Conservation (phyloP, 495 filamentous ascomycete genomes). For the Talaromyces adpressus region DNA sequence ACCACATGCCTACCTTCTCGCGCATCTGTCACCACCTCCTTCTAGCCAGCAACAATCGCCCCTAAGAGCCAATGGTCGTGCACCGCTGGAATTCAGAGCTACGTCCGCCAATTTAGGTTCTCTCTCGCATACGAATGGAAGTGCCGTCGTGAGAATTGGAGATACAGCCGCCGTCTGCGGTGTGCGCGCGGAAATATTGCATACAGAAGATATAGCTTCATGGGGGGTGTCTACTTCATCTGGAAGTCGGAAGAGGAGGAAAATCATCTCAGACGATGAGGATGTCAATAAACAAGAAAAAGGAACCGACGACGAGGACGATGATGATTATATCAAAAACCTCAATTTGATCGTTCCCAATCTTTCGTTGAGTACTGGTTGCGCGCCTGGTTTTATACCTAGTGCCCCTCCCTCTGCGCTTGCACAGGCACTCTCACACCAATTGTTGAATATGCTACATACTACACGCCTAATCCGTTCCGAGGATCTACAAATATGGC, state of each 20-base stretch:
- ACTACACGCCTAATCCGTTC: constrained; percentile 53
- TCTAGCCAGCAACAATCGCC: constrained; percentile 42
- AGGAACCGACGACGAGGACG: constrained; percentile 28
- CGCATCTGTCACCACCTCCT: constrained; percentile 63
- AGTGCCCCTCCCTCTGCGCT: constrained; percentile 71
- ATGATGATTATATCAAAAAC: constrained; percentile 49
- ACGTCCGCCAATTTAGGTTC: constrained; percentile 69
- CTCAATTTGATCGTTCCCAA: constrained; percentile 84
- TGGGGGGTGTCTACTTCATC: constrained; percentile 41
- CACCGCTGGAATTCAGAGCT: constrained; percentile 58
- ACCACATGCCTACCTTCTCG: constrained; percentile 81
- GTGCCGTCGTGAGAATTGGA: constrained; percentile 77
- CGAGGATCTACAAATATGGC: constrained; percentile 62
- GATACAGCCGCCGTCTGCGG: constrained; percentile 92
- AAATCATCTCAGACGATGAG: constrained; percentile 12
- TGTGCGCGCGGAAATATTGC: constrained; percentile 78
- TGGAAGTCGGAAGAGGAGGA: constrained; percentile 10
- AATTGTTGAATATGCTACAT: constrained; percentile 68
- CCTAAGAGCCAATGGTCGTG: constrained; percentile 71
- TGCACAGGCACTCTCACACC: constrained; percentile 75
- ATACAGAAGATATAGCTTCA: constrained; percentile 59
- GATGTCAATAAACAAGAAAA: constrained; percentile 11
- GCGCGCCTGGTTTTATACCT: constrained; percentile 75
- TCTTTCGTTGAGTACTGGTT: constrained; percentile 82
- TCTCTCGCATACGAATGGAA: constrained; percentile 81